Evolutionary conservation across 177 flowering plant genomes (phyloP), one percentile per base, ranked within the genome.

Genomic region (Tripterygium wilfordii): DNA sequence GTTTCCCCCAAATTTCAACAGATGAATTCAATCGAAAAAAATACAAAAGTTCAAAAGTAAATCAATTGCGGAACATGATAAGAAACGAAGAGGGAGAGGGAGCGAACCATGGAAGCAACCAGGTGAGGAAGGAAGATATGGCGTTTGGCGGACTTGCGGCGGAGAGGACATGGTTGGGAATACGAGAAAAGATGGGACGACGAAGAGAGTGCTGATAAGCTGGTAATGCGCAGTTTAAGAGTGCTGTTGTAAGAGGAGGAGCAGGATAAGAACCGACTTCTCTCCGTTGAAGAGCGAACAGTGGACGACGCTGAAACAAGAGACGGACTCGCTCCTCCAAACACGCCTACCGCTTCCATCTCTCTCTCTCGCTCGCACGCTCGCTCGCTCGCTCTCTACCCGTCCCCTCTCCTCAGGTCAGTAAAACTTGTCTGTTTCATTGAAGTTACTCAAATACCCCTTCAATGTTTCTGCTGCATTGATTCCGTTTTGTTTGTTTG

Each of bases 41-140:
- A 36, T 36, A n/a, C 18, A 21, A 41, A 30, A 7, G 8, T 12
- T 6, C 33, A 30, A 30, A 6, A 6, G 8, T 30, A 30, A 30
- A 7, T 12, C 21, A 22, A 30, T 5, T 15, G 24, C 9, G 22
- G n/a, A 21, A 35, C 14, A 44, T 22, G 21, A 8, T 9, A 17
- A 13, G 21, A 38, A 24, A 39, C 33, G 3, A 42, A 45, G 38
- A 32, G 45, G 62, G 26, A 54, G 45, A 58, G 29, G 38, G 49
- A 38, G 44, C 49, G 35, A 45, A 87, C 96, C 92, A 80, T 45
- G 37, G 95, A 71, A 56, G 95, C 96, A 53, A 91, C 88, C 62
- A 83, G 65, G 54, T 72, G 88, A 22, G 96, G 96, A 51, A 88
- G 85, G 66, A 88, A 88, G 66, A 91, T 76, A 36, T 41, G 77